Conservation (phyloP, 2,329 filamentous ascomycete genomes). For the Penicillium brevicompactum region DNA sequence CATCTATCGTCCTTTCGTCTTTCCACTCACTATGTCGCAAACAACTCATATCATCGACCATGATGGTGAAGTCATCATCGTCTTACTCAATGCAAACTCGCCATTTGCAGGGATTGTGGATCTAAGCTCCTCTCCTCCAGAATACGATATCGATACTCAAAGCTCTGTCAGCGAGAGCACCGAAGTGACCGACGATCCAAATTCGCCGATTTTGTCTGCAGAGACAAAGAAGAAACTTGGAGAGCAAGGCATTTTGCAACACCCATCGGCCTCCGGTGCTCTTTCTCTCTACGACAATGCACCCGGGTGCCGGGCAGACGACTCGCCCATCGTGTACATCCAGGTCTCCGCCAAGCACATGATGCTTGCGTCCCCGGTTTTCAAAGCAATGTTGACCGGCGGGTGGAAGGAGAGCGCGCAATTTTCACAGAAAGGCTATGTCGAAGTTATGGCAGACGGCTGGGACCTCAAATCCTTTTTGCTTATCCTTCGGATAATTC, state of each 20-base stretch:
- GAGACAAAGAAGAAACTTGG: too few species aligned
- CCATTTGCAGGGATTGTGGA: not conserved
- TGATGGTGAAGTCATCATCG: conserved; percentile 12
- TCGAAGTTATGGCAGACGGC: conserved; percentile 11
- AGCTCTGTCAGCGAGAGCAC: too few species aligned
- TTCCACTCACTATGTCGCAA: not conserved
- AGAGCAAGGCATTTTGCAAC: too few species aligned
- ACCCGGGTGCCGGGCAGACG: too few species aligned
- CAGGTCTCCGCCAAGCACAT: conserved; percentile 22
- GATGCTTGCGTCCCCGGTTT: conserved; percentile 18
- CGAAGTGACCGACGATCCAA: too few species aligned
- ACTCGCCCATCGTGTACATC: not conserved
- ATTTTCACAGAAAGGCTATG: conserved; percentile 1
- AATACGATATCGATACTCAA: too few species aligned
- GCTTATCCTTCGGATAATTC: conserved; percentile 13
- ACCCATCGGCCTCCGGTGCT: too few species aligned
- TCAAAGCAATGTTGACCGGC: conserved; percentile 10
- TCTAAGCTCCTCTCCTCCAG: too few species aligned
- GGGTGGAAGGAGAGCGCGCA: conserved; percentile 17
- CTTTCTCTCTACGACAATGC: too few species aligned
- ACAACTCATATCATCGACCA: conserved; percentile 16
- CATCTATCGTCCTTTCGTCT: too few species aligned
- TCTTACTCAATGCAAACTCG: conserved; percentile 6
- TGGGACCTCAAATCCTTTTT: conserved; percentile 3
- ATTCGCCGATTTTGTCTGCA: too few species aligned